phyloP scores from a whole-genome alignment of 2,329 filamentous ascomycete genomes.

The Thelonectria discophora region DNA sequence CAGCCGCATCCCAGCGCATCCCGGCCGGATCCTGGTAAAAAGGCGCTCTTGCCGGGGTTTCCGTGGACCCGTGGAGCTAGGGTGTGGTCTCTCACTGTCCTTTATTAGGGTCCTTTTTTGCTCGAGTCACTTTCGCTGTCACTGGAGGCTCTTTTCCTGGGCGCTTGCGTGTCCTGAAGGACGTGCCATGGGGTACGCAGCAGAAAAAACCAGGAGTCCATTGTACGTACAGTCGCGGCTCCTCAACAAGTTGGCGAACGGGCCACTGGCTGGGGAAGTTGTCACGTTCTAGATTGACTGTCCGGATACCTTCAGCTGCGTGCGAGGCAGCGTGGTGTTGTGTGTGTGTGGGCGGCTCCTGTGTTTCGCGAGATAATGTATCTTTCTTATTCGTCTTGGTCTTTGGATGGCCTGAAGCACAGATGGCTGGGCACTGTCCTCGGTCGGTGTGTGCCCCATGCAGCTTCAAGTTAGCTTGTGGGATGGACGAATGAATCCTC shows the following conservation, averaged over 20 bases:
- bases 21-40: conserved; percentile 28
- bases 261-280: conserved; percentile 9
- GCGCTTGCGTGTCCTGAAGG: conserved; percentile 41
- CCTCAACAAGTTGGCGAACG: no score
- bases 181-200: conserved; percentile 9
- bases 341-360: conserved; percentile 7
- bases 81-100: conserved; percentile 14
- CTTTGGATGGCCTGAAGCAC: not conserved
- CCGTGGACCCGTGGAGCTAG: conserved; percentile 34
- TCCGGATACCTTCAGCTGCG: not conserved
- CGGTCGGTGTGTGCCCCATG: conserved; percentile 1
- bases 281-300: conserved; percentile 4
- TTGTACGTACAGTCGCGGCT: not conserved
- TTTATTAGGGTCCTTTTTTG: conserved; percentile 19
- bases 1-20: conserved; percentile 33
- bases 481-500: conserved; percentile 33
- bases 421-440: conserved; percentile 3
- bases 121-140: conserved; percentile 34
- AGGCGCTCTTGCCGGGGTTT: conserved; percentile 24
- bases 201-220: conserved; percentile 4
- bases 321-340: conserved; percentile 4
- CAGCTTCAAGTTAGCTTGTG: conserved; percentile 11
- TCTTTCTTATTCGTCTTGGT: not conserved
- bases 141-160: conserved; percentile 34
- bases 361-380: conserved; percentile 15